Evolutionary conservation across 257 asterid genomes (phyloP).

Genomic region (Solanum paucissectum): DNA sequence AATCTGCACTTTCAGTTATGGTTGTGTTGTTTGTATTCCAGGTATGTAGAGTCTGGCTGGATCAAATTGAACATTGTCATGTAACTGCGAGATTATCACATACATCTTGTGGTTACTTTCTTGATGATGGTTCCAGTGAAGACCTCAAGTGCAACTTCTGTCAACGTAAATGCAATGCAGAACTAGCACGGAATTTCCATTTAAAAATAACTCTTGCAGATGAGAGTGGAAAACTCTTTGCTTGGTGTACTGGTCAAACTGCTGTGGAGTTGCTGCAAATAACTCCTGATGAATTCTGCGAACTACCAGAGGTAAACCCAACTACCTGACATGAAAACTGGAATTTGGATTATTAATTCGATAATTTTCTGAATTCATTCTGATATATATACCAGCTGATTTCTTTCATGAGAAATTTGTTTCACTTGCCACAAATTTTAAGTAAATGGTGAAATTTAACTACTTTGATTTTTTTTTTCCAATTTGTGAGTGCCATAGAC

Average conservation of each 20-base stretch:
- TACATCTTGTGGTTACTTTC: conserved; percentile 53
- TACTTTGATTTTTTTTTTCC: not conserved
- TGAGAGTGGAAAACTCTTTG: conserved; percentile 51
- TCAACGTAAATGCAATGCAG: conserved; percentile 30
- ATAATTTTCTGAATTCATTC: not conserved
- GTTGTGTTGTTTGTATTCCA: conserved; percentile 8
- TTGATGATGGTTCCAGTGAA: conserved; percentile 22
- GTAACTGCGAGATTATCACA: conserved; percentile 63
- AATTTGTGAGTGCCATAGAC: not conserved
- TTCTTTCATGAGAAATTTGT: not conserved
- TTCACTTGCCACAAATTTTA: not conserved
- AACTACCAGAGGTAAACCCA: conserved; percentile 60
- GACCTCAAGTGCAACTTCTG: conserved; percentile 64
- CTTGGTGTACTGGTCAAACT: conserved; percentile 81
- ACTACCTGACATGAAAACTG: not conserved
- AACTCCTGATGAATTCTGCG: conserved; percentile 64
- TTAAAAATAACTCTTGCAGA: conserved; percentile 62
- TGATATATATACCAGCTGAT: not conserved
- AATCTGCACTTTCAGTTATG: not conserved
- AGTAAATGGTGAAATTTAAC: not conserved
- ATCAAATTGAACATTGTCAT: conserved; percentile 59
- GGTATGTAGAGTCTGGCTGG: conserved; percentile 84
- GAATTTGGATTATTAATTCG: not conserved
- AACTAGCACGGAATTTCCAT: conserved; percentile 48
- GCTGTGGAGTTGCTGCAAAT: conserved; percentile 90